Evolutionary conservation across 2,329 filamentous ascomycete genomes (phyloP).

Genomic region (Chaetomium strumarium): DNA sequence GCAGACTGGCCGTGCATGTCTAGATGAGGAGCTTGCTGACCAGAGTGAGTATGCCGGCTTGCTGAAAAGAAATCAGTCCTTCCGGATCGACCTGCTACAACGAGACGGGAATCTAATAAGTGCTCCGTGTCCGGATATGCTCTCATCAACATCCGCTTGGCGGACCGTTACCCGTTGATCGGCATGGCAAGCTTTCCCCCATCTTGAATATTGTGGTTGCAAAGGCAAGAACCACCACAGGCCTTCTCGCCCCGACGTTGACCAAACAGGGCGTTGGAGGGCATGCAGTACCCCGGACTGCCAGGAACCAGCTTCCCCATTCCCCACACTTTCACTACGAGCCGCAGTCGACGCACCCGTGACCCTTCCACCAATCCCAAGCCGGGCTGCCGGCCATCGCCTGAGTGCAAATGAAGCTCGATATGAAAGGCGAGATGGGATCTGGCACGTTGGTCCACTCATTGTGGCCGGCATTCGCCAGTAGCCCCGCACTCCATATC

Average conservation of each 20-base stretch:
- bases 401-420: constrained; percentile 23
- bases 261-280: constrained; percentile 11
- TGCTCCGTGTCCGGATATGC: constrained; percentile 8
- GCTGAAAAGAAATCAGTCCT: neutral
- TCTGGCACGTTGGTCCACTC: constrained; percentile 20
- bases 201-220: neutral
- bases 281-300: constrained; percentile 25
- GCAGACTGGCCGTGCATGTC: constrained; percentile 7
- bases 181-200: constrained; percentile 10
- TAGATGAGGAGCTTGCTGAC: constrained; percentile 2
- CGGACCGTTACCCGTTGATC: constrained; percentile 12
- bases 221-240: neutral
- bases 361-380: constrained; percentile 18
- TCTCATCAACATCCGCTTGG: neutral
- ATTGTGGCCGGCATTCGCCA: constrained; percentile 20
- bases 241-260: neutral
- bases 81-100: constrained; percentile 1
- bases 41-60: neutral
- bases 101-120: neutral
- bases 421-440: constrained; percentile 25
- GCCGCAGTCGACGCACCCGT: constrained; percentile 3
- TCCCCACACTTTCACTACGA: constrained; percentile 21
- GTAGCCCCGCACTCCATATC: constrained; percentile 24
- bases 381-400: constrained; percentile 18
- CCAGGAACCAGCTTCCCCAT: constrained; percentile 9